Conservation (phyloP, 306 rosid species). For the Lathyrus aphaca region DNA sequence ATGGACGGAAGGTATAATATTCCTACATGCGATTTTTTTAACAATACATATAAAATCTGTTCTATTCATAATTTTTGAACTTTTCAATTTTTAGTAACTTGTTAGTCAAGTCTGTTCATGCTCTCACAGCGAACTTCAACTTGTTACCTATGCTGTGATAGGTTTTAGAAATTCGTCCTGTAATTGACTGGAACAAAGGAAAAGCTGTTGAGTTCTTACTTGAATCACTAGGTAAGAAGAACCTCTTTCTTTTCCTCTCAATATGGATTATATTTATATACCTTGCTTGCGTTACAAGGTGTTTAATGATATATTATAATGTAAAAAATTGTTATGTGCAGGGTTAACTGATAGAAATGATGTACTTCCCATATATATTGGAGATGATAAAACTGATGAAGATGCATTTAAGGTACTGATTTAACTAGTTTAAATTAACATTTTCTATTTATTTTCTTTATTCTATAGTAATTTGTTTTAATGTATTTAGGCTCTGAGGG, state of each 20-base stretch:
- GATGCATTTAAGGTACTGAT: conserved; percentile 90
- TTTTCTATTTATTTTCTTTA: background rate
- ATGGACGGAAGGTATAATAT: conserved; percentile 80
- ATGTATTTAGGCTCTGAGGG: conserved; percentile 59
- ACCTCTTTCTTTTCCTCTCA: background rate
- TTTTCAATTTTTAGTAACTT: background rate
- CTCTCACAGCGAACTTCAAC: background rate
- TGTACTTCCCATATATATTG: conserved; percentile 85
- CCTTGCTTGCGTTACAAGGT: background rate
- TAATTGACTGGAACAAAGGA: conserved; percentile 95
- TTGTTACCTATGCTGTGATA: conserved; percentile 25
- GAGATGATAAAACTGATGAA: conserved; percentile 92
- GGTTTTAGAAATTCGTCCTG: conserved; percentile 99
- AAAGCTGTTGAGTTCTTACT: conserved; percentile 94
- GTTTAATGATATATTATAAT: background rate
- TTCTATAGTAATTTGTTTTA: background rate
- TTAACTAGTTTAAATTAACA: background rate
- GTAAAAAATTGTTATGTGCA: conserved; percentile 38
- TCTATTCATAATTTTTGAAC: conserved; percentile 8
- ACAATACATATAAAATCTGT: background rate
- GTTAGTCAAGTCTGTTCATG: background rate
- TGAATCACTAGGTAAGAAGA: conserved; percentile 69
- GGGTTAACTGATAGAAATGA: conserved; percentile 60
- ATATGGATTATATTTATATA: background rate
- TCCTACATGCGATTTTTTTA: background rate